Percentiles rank a stretch among this genome's conserved stretches.
phyloP scores from a whole-genome alignment of 2,329 filamentous ascomycete genomes.

The Didymella segeticola region DNA sequence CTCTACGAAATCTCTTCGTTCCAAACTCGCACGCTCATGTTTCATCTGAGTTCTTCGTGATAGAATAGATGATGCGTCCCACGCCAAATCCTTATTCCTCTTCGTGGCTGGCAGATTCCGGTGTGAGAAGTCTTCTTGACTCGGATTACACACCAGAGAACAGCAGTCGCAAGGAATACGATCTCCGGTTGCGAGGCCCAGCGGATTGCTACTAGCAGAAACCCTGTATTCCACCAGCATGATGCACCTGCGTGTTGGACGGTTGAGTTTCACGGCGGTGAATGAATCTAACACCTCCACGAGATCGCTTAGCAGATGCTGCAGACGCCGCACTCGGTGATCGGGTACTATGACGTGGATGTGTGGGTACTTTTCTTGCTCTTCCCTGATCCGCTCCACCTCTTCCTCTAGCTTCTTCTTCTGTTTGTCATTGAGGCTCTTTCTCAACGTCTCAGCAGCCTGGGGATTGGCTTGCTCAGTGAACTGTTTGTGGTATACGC shows the following conservation, averaged over 20 bases:
- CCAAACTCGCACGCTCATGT: too few relatives aligned
- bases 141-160: conserved; percentile 1
- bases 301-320: conserved; percentile 14
- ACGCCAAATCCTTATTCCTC: too few relatives aligned
- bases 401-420: neutral
- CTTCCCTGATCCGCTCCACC: neutral
- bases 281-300: conserved; percentile 4
- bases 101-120: too few relatives aligned
- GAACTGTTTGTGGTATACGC: conserved; percentile 4
- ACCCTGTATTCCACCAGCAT: neutral
- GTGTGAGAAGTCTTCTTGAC: too few relatives aligned
- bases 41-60: too few relatives aligned
- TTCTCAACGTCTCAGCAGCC: neutral
- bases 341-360: conserved; percentile 15
- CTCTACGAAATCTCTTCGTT: too few relatives aligned
- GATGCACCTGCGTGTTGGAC: conserved; percentile 4
- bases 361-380: conserved; percentile 1
- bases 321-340: conserved; percentile 11
- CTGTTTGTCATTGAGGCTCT: neutral
- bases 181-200: neutral
- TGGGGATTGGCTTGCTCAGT: conserved; percentile 1
- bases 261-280: conserved; percentile 11
- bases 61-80: too few relatives aligned
- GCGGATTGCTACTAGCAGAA: neutral
- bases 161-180: conserved; percentile 1